A percentile compares a stretch with the other conserved stretches of the same genome.
Conservation (phyloP, 2,329 filamentous ascomycete genomes). For the Akanthomyces dipterigenus region DNA sequence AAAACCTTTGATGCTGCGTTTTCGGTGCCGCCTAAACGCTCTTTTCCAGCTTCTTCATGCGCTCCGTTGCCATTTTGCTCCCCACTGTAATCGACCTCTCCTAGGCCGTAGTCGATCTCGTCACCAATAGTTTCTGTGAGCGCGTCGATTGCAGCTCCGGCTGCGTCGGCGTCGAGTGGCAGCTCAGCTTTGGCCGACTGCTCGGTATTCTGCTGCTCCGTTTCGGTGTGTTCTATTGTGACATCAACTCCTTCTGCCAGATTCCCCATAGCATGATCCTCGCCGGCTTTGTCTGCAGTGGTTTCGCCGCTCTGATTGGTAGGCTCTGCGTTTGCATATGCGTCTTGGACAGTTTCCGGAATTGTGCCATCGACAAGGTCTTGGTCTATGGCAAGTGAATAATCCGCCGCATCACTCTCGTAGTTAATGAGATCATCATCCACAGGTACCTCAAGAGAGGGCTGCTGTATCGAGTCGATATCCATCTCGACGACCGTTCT, state of each 20-base stretch:
- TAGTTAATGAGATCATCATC: constrained; percentile 33
- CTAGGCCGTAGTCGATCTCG: constrained; percentile 28
- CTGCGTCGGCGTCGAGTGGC: constrained; percentile 9
- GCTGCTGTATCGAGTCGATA: constrained; percentile 22
- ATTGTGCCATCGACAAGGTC: constrained; percentile 16
- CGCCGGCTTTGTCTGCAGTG: background rate
- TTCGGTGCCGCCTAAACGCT: constrained; percentile 6
- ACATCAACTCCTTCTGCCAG: background rate
- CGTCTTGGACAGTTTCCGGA: constrained; percentile 10
- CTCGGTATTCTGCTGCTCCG: background rate
- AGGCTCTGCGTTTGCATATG: constrained; percentile 4
- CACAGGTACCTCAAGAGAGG: constrained; percentile 16
- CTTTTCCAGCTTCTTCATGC: background rate
- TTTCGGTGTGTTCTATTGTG: background rate
- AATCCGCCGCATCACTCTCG: constrained; percentile 24
- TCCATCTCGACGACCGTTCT: constrained; percentile 28
- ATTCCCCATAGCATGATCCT: background rate
- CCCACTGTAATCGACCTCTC: background rate
- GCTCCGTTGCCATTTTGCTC: constrained; percentile 22
- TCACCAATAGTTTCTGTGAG: constrained; percentile 16
- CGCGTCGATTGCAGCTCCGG: background rate
- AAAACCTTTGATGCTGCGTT: background rate
- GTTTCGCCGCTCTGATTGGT: background rate
- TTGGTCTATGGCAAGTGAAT: constrained; percentile 10
- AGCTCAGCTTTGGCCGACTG: background rate